phyloP scores from a whole-genome alignment of 1,284 basidiomycete genomes.

The Caloboletus inedulis region DNA sequence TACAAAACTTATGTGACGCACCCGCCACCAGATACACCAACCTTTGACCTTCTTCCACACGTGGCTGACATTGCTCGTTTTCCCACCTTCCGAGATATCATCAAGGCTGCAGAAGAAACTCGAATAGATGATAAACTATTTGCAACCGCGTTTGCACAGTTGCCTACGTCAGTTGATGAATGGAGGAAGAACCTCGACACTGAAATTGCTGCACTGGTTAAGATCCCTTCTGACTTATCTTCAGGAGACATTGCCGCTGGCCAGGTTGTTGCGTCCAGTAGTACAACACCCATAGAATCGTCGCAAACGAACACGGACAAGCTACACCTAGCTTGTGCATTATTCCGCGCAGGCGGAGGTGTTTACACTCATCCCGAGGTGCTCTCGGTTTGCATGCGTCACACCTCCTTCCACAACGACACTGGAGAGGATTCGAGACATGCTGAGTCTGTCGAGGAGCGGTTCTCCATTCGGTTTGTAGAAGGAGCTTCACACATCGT shows the following conservation, averaged over 20 bases:
- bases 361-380: background rate
- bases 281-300: background rate
- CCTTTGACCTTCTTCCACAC: background rate
- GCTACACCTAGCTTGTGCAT: background rate
- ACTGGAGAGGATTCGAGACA: background rate
- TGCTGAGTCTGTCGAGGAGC: background rate
- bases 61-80: background rate
- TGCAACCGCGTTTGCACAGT: background rate
- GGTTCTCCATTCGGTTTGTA: slow-evolving; percentile 44
- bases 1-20: background rate
- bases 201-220: slow-evolving; percentile 1
- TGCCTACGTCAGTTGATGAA: slow-evolving; percentile 4
- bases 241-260: background rate
- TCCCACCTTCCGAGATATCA: background rate
- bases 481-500: slow-evolving; percentile 2
- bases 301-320: background rate
- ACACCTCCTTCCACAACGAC: background rate
- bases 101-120: background rate
- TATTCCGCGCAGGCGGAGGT: background rate
- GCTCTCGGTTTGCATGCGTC: background rate
- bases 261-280: background rate
- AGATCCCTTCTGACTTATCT: background rate
- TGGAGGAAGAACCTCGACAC: slow-evolving; percentile 8
- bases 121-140: background rate
- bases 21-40: background rate